A percentile compares a stretch with the other conserved stretches of the same genome.
These are phyloP conservation scores for Ustilago curta DNA, from an alignment of 1,284 basidiomycete species.

Conservation along the genomic window DNA sequence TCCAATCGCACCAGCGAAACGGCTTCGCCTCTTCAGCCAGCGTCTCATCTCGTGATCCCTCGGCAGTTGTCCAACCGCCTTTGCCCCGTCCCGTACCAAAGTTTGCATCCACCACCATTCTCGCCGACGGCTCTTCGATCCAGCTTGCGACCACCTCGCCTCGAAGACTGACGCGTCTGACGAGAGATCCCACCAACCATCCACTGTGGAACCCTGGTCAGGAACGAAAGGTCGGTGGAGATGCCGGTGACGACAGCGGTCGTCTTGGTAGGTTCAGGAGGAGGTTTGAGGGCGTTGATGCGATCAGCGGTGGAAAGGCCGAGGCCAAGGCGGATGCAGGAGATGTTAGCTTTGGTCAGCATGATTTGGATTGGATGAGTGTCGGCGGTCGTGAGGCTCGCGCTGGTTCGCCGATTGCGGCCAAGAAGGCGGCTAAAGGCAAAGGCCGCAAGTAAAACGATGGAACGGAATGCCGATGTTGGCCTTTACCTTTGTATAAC, in stretches of 20 bases:
- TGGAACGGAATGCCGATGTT: background rate
- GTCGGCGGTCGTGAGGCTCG: conserved; percentile 66
- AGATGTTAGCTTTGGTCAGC: conserved; percentile 58
- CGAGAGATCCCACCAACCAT: conserved; percentile 66
- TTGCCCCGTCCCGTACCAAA: conserved; percentile 64
- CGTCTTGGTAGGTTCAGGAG: conserved; percentile 65
- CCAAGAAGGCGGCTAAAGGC: conserved; percentile 63
- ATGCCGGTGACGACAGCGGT: conserved; percentile 64
- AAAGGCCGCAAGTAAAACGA: conserved; percentile 58
- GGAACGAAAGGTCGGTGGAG: conserved; percentile 53
- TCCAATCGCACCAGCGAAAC: conserved; percentile 29
- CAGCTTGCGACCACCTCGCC: conserved; percentile 66
- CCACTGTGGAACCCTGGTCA: conserved; percentile 67
- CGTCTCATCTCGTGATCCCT: conserved; percentile 32
- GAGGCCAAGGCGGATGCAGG: conserved; percentile 20
- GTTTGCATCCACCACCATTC: conserved; percentile 59
- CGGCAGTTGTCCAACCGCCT: conserved; percentile 23
- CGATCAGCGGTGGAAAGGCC: conserved; percentile 13
- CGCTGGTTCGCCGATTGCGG: conserved; percentile 50
- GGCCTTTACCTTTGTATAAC: conserved; percentile 19
- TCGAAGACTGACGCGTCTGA: conserved; percentile 52
- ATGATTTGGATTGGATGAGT: conserved; percentile 68
- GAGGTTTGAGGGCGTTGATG: conserved; percentile 57
- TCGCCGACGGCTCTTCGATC: conserved; percentile 68
- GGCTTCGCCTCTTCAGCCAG: conserved; percentile 30